Evolutionary conservation across 352 stramenopile genomes (phyloP), one percentile per base, ranked within the genome.

Genomic region (Phytophthora brassicae): DNA sequence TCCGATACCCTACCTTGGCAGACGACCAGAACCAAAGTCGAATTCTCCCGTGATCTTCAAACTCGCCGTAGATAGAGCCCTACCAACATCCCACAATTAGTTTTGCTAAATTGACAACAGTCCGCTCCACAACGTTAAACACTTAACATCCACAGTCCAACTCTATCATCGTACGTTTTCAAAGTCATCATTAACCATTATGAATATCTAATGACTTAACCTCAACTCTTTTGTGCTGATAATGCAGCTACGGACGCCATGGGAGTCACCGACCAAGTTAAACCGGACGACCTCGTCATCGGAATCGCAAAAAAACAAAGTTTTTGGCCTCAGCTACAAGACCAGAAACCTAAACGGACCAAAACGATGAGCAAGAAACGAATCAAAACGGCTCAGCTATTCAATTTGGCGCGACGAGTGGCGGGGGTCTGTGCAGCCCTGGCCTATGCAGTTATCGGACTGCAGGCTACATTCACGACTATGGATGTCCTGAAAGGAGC

Each of bases 351-450:
- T 13, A 24, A 1, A 43, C 22, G 36, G 22, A 16, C 36, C n/a
- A 43, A 43, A 23, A 16, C 3, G 3, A 24, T 3, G 12, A 39
- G 29, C 3, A 67, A 60, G 13, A 72, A 72, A 24, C 64, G 64
- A 17, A 68, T 72, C 24, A 72, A 52, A 2, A 42, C 46, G 1
- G 47, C 47, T 4, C 64, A 72, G 11, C 35, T 72, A 17, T 60
- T 72, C 59, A 72, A 68, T 22, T 39, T 72, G 47, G 35, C 61
- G 8, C 53, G 64, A 24, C 59, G 64, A n/a, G n/a, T 72, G n/a
- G 59, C 47, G 35, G 60, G 58, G 20, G 59, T 72, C 11, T 28
- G n/a, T 17, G 64, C 64, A 8, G 64, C 64, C 0, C 31, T 72
- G 9, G 57, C 60, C 59, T 72, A 68, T 20, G 58, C 57, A 1